Percentiles rank a stretch among this genome's conserved stretches.
Evolutionary conservation across 441 rosid genomes (phyloP).

Genomic region (Breynia disticha): DNA sequence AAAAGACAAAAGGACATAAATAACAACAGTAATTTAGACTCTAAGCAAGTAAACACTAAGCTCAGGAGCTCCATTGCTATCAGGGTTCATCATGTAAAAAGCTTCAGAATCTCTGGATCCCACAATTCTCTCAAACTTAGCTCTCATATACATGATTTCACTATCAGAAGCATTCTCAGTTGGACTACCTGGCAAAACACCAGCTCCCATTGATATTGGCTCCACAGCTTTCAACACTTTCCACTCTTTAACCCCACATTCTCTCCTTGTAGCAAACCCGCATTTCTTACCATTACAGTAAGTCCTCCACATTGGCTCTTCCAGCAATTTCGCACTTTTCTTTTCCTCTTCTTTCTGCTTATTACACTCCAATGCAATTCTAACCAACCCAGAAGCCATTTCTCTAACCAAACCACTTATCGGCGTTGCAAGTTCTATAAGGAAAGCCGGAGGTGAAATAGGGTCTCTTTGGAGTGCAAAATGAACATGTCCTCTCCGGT

Average conservation of each 20-base stretch:
- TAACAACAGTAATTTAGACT: slow-evolving; percentile 23
- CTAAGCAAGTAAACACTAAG: slow-evolving; percentile 91
- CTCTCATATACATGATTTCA: slow-evolving; percentile 90
- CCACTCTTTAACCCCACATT: slow-evolving; percentile 61
- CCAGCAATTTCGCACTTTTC: slow-evolving; percentile 52
- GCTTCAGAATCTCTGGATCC: slow-evolving; percentile 99
- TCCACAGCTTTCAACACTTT: slow-evolving; percentile 73
- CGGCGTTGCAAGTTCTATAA: slow-evolving; percentile 81
- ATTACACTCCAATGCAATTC: slow-evolving; percentile 88
- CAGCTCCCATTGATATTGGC: slow-evolving; percentile 95
- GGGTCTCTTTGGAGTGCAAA: slow-evolving; percentile 82
- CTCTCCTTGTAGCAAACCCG: slow-evolving; percentile 73
- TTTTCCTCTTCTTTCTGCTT: slow-evolving; percentile 38
- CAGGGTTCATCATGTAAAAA: slow-evolving; percentile 99
- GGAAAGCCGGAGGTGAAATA: slow-evolving; percentile 63
- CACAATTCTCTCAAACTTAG: slow-evolving; percentile 81
- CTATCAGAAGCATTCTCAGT: slow-evolving; percentile 32
- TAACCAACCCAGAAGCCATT: slow-evolving; percentile 91
- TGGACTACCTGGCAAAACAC: slow-evolving; percentile 60
- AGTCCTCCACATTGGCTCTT: slow-evolving; percentile 87
- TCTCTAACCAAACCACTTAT: slow-evolving; percentile 72
- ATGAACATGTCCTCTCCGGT: slow-evolving; percentile 83
- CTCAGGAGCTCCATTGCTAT: slow-evolving; percentile 92
- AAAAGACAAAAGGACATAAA: neutral
- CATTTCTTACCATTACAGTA: slow-evolving; percentile 83